Base-by-base conservation (phyloP, 768 basidiomycete species). In the Agrocybe pediades region DNA sequence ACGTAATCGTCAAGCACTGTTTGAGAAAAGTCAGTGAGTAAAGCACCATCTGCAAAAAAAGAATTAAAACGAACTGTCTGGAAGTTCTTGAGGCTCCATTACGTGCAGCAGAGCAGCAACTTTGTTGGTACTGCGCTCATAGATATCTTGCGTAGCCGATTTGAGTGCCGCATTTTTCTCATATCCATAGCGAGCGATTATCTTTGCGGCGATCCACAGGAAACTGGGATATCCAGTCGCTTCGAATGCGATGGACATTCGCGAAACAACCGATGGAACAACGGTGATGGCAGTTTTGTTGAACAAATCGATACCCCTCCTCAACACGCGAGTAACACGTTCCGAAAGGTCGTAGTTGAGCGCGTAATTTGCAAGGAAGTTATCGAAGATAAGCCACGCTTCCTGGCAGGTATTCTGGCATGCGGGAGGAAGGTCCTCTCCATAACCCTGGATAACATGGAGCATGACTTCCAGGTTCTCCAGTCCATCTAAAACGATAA, bases 391-490 rank as follows among this genome's bases (percentile, higher is more conserved):
- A 2, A 74, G 63, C 88, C 95, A 99, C 1, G 90, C 84, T 61
- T 95, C 89, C 58, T 78, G 73, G 60, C 87, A 87, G 27, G 86
- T 95, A 56, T 81, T 81, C 57, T 84, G 84, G 68, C 97, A 99
- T 2, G 85, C 77, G 19, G 78, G 64, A 15, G 96, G 96, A 1
- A 98, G 75, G 23, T 88, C 86, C 50, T 93, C 88, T 11, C 93
- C 88, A 57, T 92, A 92, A 9, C 86, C 82, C 23, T 85, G 82
- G 46, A 98, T 82, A 49, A 95, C 85, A 52, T 82, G 79, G 16
- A 99, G 76, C 86, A 96, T 95, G n/a, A 86, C 82, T 68, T 98
- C 95, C 27, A 99, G 73, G 62, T 94, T 95, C 65, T 98, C 96
- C 21, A 99, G 75, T 2, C 85, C 86, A 68, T 92, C 95, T 94